Evolutionary conservation across 176 grass and related monocot species (phyloP).

Genomic region (Rhynchospora tenuis): DNA sequence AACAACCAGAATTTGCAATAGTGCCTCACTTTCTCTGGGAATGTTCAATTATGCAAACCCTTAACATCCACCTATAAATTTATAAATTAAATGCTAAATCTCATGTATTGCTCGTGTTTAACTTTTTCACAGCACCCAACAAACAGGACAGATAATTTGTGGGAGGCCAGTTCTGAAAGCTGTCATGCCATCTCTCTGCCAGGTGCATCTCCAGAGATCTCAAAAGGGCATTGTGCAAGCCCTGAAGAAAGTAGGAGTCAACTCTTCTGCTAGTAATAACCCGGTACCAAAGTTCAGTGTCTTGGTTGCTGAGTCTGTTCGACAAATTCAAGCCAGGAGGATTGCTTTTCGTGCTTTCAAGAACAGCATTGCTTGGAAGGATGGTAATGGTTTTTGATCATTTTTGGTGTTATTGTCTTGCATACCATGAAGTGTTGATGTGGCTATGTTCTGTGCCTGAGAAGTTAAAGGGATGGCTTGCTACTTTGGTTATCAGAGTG

Average conservation of each 20-base stretch:
- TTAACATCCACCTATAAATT: not conserved
- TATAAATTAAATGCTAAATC: not conserved
- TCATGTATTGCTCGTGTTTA: constrained; percentile 1
- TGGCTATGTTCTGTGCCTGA: not conserved
- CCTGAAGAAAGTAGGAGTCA: constrained; percentile 64
- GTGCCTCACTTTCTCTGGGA: not conserved
- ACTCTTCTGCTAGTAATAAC: constrained; percentile 41
- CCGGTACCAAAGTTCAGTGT: constrained; percentile 49
- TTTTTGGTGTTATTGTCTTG: not conserved
- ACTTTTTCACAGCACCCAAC: constrained; percentile 34
- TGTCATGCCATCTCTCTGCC: constrained; percentile 60
- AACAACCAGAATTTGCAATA: not conserved
- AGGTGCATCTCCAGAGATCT: constrained; percentile 48
- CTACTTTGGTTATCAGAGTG: not conserved
- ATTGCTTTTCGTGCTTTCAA: constrained; percentile 20
- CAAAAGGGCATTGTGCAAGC: constrained; percentile 57
- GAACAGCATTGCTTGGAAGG: constrained; percentile 31
- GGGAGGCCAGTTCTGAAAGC: constrained; percentile 62
- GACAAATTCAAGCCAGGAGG: constrained; percentile 71
- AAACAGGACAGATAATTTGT: constrained; percentile 59
- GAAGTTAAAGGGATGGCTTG: not conserved
- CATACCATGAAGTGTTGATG: not conserved
- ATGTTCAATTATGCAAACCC: not conserved
- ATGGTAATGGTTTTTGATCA: constrained; percentile 21
- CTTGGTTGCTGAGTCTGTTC: constrained; percentile 65